Base-by-base conservation (phyloP, 2,329 filamentous ascomycete genomes). In the Cercospora sp. region DNA sequence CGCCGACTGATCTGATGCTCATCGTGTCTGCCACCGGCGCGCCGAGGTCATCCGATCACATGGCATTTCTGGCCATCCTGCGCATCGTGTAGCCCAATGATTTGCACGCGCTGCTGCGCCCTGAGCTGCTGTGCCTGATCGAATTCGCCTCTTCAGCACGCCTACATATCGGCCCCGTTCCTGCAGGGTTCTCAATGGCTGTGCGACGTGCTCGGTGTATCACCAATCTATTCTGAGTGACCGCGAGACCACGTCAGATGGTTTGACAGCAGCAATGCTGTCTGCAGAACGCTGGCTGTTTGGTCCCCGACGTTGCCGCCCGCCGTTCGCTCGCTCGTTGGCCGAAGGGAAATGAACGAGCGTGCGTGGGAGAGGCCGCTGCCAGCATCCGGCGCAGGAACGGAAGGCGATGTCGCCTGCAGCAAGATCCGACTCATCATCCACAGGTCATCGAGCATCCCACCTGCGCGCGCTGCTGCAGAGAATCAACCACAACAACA, bases 201-300 rank as follows among this genome's bases (percentile, higher is more conserved):
- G 61, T 68, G 63, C 66, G 28, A 63, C 61, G 5, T 40, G 9
- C 24, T 40, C 60, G 18, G 45, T 43, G 64, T 66, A 6, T 34
- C 64, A 66, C 64, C 2, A 43, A 43, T 57, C 66, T 68, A 65
- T 68, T 68, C 63, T 62, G 55, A 62, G 66, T 51, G 62, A 65
- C 37, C 26, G 10, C 28, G n/a, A 65, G 57, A 65, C 51, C 57
- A 62, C 66, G 66, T 65, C 66, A 51, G 45, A 61, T 26, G 40
- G 66, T 65, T 57, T 43, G 66, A 68, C 57, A 65, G 66, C 66
- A 65, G 66, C 55, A 49, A 26, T 28, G 51, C 28, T 51, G 58
- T 57, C 57, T 60, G 53, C 66, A 45, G 37, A 32, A 61, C 53
- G 12, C 61, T 40, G 60, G 40, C 34, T 26, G 61, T 67, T 61